These are phyloP conservation scores for Emericellopsis atlantica DNA, from an alignment of 2,329 filamentous ascomycete genomes.

Conservation along the genomic window DNA sequence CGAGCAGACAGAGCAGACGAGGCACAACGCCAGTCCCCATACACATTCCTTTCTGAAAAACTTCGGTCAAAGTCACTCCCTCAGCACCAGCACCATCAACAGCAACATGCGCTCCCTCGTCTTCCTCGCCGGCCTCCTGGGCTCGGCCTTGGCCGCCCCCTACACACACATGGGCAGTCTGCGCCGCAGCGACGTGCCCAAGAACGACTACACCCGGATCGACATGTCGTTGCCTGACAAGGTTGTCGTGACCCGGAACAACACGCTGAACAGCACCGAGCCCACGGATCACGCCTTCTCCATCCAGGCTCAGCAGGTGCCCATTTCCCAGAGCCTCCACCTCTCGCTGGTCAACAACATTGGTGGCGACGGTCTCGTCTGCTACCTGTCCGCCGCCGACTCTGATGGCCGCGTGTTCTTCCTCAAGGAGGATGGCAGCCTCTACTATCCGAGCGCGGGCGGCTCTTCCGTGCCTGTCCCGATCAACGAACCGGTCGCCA, in stretches of 20 bases:
- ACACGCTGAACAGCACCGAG: constrained; percentile 26
- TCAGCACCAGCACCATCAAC: no score
- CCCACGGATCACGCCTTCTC: constrained; percentile 1
- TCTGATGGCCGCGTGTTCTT: constrained; percentile 25
- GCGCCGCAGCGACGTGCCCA: background rate
- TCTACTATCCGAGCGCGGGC: constrained; percentile 27
- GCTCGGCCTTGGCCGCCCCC: constrained; percentile 5
- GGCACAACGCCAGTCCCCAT: no score
- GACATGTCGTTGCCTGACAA: constrained; percentile 16
- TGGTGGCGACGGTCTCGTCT: constrained; percentile 21
- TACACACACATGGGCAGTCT: constrained; percentile 1
- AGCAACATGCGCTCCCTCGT: constrained; percentile 2
- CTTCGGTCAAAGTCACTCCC: background rate
- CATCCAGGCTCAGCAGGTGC: background rate
- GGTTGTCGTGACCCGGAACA: constrained; percentile 21
- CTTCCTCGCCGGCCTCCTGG: constrained; percentile 5
- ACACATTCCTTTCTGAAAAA: background rate
- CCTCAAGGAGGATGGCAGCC: constrained; percentile 22
- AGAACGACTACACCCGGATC: constrained; percentile 14
- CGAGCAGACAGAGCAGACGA: no score
- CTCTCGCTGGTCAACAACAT: constrained; percentile 30
- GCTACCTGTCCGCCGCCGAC: constrained; percentile 33
- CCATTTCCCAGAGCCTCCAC: constrained; percentile 8
- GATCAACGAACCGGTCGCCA: constrained; percentile 26
- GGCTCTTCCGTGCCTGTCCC: constrained; percentile 19